Conservation (phyloP, 768 basidiomycete species). For the Boletus rex-veris region DNA sequence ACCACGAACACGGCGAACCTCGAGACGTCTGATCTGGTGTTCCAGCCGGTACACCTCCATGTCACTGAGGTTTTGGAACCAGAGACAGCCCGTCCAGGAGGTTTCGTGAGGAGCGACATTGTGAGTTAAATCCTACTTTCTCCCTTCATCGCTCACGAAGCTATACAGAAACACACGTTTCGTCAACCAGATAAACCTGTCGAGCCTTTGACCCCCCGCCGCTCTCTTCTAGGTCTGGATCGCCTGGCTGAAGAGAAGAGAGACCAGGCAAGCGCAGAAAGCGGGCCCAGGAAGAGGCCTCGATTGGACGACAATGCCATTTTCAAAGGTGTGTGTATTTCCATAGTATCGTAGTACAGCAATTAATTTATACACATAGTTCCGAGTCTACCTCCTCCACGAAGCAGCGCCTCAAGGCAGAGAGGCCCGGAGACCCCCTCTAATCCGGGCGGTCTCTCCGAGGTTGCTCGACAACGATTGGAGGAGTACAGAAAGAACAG, state of each 20-base stretch:
- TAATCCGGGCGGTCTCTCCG: conserved; percentile 85
- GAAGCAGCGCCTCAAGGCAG: conserved; percentile 58
- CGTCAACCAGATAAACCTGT: conserved; percentile 67
- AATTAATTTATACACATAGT: conserved; percentile 44
- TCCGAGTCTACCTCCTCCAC: conserved; percentile 64
- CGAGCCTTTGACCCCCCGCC: conserved; percentile 73
- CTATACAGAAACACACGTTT: conserved; percentile 72
- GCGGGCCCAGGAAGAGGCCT: conserved; percentile 59
- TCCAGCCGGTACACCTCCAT: conserved; percentile 55
- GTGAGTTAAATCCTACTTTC: conserved; percentile 35
- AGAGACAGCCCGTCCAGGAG: conserved; percentile 73
- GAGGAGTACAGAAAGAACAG: conserved; percentile 73
- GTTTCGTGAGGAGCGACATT: conserved; percentile 64
- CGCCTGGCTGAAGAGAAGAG: conserved; percentile 86
- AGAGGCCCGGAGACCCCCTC: conserved; percentile 91
- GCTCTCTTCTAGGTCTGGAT: conserved; percentile 85
- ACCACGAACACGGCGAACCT: no score
- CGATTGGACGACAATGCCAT: conserved; percentile 60
- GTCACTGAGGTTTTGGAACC: conserved; percentile 83
- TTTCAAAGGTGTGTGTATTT: conserved; percentile 73
- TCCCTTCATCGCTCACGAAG: background rate
- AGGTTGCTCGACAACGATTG: conserved; percentile 61
- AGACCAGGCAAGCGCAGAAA: conserved; percentile 45
- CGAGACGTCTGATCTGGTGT: conserved; percentile 44
- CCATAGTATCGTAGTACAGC: no score